Evolutionary conservation across 2,329 filamentous ascomycete genomes (phyloP).

Genomic region (Cladophialophora chaetospira): DNA sequence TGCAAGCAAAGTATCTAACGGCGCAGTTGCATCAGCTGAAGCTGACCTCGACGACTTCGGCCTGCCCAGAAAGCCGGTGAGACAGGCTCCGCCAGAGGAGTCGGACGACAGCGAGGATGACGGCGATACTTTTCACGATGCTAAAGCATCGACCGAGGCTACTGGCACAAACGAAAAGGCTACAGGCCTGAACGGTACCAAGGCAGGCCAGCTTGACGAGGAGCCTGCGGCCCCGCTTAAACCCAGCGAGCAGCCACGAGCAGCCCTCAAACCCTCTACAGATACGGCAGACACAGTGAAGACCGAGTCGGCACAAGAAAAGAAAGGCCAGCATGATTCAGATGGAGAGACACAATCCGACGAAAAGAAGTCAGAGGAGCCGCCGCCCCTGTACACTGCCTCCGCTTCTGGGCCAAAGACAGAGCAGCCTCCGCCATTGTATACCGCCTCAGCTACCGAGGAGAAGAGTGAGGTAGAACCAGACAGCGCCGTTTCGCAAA

Average conservation of each 20-base stretch:
- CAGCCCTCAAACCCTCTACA: background rate
- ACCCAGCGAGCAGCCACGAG: background rate
- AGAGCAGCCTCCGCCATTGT: background rate
- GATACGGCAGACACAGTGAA: background rate
- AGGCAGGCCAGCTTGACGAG: background rate
- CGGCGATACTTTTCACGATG: conserved; percentile 42
- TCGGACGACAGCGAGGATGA: conserved; percentile 44
- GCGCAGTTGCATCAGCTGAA: background rate
- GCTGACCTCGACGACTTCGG: conserved; percentile 70
- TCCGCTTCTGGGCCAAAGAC: too few relatives aligned
- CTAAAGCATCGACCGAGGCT: conserved; percentile 33
- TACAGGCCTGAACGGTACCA: background rate
- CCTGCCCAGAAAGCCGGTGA: conserved; percentile 57
- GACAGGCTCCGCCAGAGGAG: background rate
- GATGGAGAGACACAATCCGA: background rate
- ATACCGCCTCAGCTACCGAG: conserved; percentile 23
- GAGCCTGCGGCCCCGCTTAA: background rate
- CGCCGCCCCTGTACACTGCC: background rate
- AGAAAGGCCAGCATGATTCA: background rate
- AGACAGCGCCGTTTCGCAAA: background rate
- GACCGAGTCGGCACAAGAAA: background rate
- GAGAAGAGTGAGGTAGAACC: conserved; percentile 23
- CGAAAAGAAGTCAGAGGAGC: background rate
- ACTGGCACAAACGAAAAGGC: conserved; percentile 24
- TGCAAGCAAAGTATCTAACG: background rate